Base-by-base conservation (phyloP, 148 eudicot genomes). In the Vaccinium myrtillus region DNA sequence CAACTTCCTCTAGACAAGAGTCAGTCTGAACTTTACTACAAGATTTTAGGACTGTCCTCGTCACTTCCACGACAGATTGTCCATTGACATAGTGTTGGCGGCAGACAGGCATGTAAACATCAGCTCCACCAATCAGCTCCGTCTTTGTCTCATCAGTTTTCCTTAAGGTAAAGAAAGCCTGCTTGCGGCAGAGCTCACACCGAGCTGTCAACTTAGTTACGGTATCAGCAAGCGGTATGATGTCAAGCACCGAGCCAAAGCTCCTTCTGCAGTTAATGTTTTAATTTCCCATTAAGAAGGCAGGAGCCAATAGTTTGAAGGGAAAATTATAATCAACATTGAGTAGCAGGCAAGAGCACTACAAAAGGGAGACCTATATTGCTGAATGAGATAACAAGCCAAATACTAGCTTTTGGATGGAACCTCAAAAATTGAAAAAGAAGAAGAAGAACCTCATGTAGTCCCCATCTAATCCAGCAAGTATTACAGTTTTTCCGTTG, bases 381-480 rank as follows among this genome's bases (percentile, higher is more conserved):
- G 32, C 56, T 49, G 13, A 49, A 13, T 49, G 79, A 23, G 56
- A 39, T n/a, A 76, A 76, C 58, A 75, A 43, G 76, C 8, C 48
- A 48, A 21, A 39, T 46, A 30, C 19, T 43, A 46, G 5, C 49
- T 19, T 8, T 2, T 4, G 30, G n/a, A 54, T 15, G 65, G 51
- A 39, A 61, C 46, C 50, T 9, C 23, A 75, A 77, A 82, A 19
- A 21, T 8, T 50, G 14, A 27, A 65, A 65, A 63, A 23, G 13
- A 63, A 63, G 9, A 59, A 23, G 27, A 65, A 27, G 49, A 79
- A 96, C 99, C 99, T 94, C 86, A 96, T 84, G 86, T 95, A 96
- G 84, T 96, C 98, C 30, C 99, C 98, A 86, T 96, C 99, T 0
- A 96, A 84, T 21, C 99, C 99, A 14, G 99, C 98, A 85, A 96